Base-by-base conservation (phyloP, 208 protist genomes). In the Leptomonas seymouri region DNA sequence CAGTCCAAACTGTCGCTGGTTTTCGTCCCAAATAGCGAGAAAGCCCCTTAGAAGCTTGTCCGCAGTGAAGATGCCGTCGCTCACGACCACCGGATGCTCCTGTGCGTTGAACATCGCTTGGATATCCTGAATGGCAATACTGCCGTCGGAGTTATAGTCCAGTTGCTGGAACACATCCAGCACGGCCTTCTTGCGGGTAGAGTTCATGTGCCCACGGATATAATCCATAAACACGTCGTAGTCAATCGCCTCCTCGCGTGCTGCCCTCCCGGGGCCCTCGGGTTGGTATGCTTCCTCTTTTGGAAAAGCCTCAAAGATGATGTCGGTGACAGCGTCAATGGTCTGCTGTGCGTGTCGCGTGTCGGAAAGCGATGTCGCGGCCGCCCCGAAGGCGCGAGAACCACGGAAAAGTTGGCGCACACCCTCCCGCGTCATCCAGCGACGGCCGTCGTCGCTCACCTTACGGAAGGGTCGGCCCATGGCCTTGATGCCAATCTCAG, bases 401-500 rank as follows among this genome's bases (percentile, higher is more conserved):
- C 86, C 87, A 15, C 84, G 82, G 34, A 96, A 86, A 48, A 96
- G 79, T 73, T 80, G 71, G 31, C 58, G 69, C 54, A 96, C 80
- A n/a, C 83, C 83, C 20, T 82, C 74, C 51, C 75, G 67, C 28
- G 85, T 89, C 84, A 96, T 93, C 83, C 86, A 96, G 6, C 91
- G 88, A n/a, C 82, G 82, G 20, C 93, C 93, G 66, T 95, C 89
- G 23, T 50, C 82, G 54, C 67, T 68, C 20, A 89, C 86, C 15
- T 74, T 27, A 55, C 89, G 85, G 53, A 95, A 97, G 4, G 88
- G 93, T 11, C 90, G 80, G 0, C 93, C 93, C 89, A 96, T 95
- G 16, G 87, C 89, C 53, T 97, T 97, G 53, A 97, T 92, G 67
- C 92, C 92, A 30, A 95, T 78, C 81, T 94, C 89, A n/a, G 91